A percentile compares a stretch with the other conserved stretches of the same genome.
Evolutionary conservation across 345 rosid species (phyloP).

Genomic region (Eucalyptus regnans): DNA sequence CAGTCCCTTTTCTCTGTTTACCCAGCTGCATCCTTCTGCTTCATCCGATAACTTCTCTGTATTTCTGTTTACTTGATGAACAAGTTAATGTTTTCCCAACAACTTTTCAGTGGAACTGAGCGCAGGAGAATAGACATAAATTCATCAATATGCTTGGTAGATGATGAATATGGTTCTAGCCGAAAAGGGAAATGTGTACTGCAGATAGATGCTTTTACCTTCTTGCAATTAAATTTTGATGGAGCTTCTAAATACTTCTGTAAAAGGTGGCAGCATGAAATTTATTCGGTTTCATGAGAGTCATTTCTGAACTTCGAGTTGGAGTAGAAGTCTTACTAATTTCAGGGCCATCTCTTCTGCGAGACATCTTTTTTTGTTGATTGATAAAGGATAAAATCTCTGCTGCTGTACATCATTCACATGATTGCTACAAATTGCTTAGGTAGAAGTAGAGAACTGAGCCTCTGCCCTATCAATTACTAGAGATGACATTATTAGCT

Average conservation of each 20-base stretch:
- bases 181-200: not conserved
- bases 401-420: not conserved
- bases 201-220: not conserved
- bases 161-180: not conserved
- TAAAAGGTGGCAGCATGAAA: not conserved
- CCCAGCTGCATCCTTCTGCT: not conserved
- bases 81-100: not conserved
- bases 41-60: not conserved
- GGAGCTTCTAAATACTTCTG: not conserved
- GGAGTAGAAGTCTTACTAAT: not conserved
- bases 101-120: not conserved
- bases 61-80: not conserved
- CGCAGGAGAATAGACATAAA: not conserved
- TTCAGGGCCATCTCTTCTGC: not conserved
- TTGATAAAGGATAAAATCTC: not conserved
- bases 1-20: not conserved
- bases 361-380: not conserved
- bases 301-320: not conserved
- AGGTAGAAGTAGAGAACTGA: not conserved
- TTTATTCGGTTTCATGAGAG: not conserved
- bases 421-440: not conserved
- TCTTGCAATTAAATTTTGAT: not conserved
- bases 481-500: not conserved
- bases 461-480: not conserved
- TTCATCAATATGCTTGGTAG: not conserved